Evolutionary conservation across 768 basidiomycete genomes (phyloP), one percentile per base, ranked within the genome.

Genomic region (Exidia glandulosa): DNA sequence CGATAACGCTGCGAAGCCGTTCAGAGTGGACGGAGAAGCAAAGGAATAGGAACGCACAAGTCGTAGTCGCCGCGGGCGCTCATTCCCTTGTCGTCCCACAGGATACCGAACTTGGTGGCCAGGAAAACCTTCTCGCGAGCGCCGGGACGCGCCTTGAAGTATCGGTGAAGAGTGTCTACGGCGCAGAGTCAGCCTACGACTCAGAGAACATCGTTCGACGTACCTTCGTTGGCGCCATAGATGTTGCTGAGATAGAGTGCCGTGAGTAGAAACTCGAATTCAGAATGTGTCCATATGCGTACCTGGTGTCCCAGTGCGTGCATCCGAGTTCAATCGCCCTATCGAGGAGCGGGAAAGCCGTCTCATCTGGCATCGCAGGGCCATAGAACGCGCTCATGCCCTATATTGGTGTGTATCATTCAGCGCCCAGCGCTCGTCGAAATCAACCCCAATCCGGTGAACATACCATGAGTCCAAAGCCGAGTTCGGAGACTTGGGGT

Each of bases 101-200:
- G 14, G 45, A 54, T 41, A 25, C 59, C 60, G 57, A 66, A 66
- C 56, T 66, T 66, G 56, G 64, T 66, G 32, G 62, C 59, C 2
- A 66, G 62, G 60, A 66, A 66, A 25, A 66, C 65, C 47, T 63
- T 45, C 23, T 25, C 16, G 29, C 62, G 60, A 27, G 29, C 27
- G 14, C 61, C 62, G 19, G 61, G 36, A 37, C 50, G 50, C 9
- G 50, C 50, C 50, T 54, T 54, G 29, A 54, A 54, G 50, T 54
- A 54, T 9, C 50, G 50, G 30, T 37, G 9, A 37, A 37, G 36
- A 37, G 36, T 37, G 19, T 37, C 36, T n/a, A n/a, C n/a, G n/a
- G n/a, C n/a, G n/a, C n/a, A n/a, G n/a, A n/a, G n/a, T n/a, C n/a
- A n/a, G n/a, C n/a, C n/a, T n/a, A n/a, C n/a, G n/a, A n/a, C n/a